A percentile compares a stretch with the other conserved stretches of the same genome.
Evolutionary conservation across 805 yeast species (phyloP).

Genomic region (Wickerhamiella siamensis): DNA sequence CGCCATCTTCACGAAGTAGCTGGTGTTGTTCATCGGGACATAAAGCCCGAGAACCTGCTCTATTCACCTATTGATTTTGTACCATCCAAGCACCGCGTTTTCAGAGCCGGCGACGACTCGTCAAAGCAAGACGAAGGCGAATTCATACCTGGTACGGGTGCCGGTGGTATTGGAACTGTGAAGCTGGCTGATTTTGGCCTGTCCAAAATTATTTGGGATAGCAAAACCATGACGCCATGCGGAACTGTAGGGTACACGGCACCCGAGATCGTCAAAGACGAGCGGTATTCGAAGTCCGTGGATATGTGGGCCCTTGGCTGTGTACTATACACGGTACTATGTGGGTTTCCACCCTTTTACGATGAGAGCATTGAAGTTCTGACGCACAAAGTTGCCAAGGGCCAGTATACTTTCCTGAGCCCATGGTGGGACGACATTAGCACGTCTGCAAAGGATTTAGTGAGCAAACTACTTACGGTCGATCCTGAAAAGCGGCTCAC

Average conservation of each 20-base stretch:
- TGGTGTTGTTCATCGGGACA: conserved; percentile 65
- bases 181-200: conserved; percentile 93
- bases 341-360: conserved; percentile 97
- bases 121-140: conserved; percentile 72
- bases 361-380: conserved; percentile 63
- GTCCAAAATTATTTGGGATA: conserved; percentile 77
- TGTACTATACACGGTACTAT: conserved; percentile 77
- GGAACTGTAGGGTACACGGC: conserved; percentile 99
- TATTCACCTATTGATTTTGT: conserved; percentile 41
- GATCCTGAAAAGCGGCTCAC: conserved; percentile 56
- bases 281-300: conserved; percentile 80
- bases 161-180: conserved; percentile 80
- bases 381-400: conserved; percentile 67
- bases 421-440: conserved; percentile 90
- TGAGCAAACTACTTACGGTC: conserved; percentile 51
- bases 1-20: conserved; percentile 58
- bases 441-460: conserved; percentile 53
- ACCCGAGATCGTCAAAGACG: conserved; percentile 93
- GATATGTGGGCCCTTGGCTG: conserved; percentile 99
- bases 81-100: conserved; percentile 24
- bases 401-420: conserved; percentile 57
- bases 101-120: conserved; percentile 30
- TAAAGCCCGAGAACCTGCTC: conserved; percentile 65
- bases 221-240: conserved; percentile 90
- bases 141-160: conserved; percentile 68